phyloP scores from a whole-genome alignment of 1,284 basidiomycete genomes.

The Phenoliferia sp. region DNA sequence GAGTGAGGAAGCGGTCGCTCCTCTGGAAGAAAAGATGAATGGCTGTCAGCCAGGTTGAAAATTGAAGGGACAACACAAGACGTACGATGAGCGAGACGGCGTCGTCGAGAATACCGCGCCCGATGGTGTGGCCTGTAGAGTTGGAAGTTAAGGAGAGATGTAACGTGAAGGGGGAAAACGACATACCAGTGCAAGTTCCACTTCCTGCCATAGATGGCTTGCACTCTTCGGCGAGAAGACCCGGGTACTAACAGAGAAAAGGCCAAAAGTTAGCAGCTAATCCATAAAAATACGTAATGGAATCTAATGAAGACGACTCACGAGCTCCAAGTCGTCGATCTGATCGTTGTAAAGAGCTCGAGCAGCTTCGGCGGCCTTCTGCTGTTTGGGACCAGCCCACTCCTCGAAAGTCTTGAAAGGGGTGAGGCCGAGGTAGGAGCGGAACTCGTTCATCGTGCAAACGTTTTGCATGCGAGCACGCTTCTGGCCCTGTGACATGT shows the following conservation, averaged over 20 bases:
- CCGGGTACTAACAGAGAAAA: constrained; percentile 4
- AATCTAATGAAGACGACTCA: constrained; percentile 49
- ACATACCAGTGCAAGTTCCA: constrained; percentile 50
- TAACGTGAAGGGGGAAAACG: constrained; percentile 50
- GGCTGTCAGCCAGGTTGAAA: neutral
- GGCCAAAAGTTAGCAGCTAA: neutral
- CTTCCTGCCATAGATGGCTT: constrained; percentile 68
- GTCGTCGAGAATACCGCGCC: constrained; percentile 79
- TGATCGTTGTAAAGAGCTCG: constrained; percentile 70
- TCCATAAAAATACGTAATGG: neutral
- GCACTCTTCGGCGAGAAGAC: constrained; percentile 56
- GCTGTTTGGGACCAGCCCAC: constrained; percentile 66
- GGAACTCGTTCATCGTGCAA: constrained; percentile 69
- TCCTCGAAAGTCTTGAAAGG: constrained; percentile 46
- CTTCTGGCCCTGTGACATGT: no score
- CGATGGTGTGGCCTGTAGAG: constrained; percentile 45
- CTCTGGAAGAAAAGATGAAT: constrained; percentile 41
- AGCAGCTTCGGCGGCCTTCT: constrained; percentile 62
- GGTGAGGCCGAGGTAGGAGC: constrained; percentile 30
- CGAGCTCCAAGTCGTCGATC: constrained; percentile 74
- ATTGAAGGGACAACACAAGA: neutral
- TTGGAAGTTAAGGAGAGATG: neutral
- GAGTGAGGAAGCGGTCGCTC: constrained; percentile 48
- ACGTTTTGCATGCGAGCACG: constrained; percentile 46
- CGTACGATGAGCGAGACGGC: constrained; percentile 64